A percentile compares a stretch with the other conserved stretches of the same genome.
phyloP scores from a whole-genome alignment of 2,329 filamentous ascomycete species.

The Curvularia sp. region DNA sequence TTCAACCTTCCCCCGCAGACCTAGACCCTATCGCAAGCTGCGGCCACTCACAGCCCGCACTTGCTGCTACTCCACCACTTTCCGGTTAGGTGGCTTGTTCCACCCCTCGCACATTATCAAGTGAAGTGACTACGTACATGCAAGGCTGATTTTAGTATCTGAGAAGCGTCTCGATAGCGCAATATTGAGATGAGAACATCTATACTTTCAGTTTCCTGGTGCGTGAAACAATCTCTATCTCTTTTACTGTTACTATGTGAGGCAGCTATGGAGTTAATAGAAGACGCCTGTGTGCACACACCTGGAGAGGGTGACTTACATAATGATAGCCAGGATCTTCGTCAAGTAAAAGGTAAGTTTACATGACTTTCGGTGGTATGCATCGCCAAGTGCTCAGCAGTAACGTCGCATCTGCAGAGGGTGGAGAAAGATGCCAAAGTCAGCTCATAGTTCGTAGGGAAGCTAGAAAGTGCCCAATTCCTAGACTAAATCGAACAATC shows the following conservation, averaged over 20 bases:
- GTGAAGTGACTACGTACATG: neutral
- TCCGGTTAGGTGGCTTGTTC: neutral
- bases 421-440: neutral
- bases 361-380: neutral
- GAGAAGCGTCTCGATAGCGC: neutral
- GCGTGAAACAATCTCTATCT: neutral
- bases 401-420: neutral
- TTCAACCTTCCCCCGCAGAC: constrained; percentile 2
- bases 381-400: neutral
- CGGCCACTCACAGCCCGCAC: neutral
- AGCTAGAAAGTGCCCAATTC: neutral
- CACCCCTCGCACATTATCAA: neutral
- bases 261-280: neutral
- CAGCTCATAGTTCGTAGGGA: neutral
- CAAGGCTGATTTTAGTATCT: neutral
- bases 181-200: neutral
- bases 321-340: neutral
- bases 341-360: neutral
- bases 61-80: neutral
- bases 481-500: neutral
- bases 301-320: neutral
- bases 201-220: neutral
- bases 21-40: neutral
- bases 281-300: neutral
- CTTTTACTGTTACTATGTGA: neutral